These are phyloP conservation scores for Neurospora africana DNA, from an alignment of 495 filamentous ascomycete genomes.

Conservation along the genomic window DNA sequence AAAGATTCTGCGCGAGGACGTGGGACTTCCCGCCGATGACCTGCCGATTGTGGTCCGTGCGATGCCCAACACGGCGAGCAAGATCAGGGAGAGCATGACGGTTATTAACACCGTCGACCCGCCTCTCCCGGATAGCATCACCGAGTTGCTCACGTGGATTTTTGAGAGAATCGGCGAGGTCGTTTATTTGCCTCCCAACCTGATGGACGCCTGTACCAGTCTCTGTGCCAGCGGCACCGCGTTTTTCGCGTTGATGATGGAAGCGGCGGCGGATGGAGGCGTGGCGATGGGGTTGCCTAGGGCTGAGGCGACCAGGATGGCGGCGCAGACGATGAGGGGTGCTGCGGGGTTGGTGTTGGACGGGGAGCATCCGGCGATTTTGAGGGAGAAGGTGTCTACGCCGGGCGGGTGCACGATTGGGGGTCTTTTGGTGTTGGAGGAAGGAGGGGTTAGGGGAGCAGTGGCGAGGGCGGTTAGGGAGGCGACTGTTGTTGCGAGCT, in stretches of 20 bases:
- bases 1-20: constrained; percentile 42
- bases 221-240: constrained; percentile 72
- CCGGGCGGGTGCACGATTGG: constrained; percentile 76
- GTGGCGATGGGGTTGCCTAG: constrained; percentile 73
- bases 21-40: constrained; percentile 17
- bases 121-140: constrained; percentile 40
- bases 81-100: constrained; percentile 71
- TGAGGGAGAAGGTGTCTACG: constrained; percentile 69
- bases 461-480: constrained; percentile 66
- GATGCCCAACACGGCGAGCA: constrained; percentile 66
- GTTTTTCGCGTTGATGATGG: constrained; percentile 67
- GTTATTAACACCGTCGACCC: constrained; percentile 56
- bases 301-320: constrained; percentile 68
- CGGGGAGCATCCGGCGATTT: constrained; percentile 66
- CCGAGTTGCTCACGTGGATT: constrained; percentile 61
- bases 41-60: constrained; percentile 55
- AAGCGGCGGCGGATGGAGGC: constrained; percentile 66
- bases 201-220: constrained; percentile 67
- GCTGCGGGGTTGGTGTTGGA: constrained; percentile 57
- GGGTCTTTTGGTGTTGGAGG: constrained; percentile 65
- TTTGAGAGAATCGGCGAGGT: constrained; percentile 62
- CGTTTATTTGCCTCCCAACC: constrained; percentile 48
- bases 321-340: constrained; percentile 69
- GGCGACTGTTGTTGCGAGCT: constrained; percentile 64
- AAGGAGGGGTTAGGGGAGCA: constrained; percentile 58